Evolutionary conservation across 768 basidiomycete genomes (phyloP), one percentile per base, ranked within the genome.

Genomic region (Naganishia kalamii): DNA sequence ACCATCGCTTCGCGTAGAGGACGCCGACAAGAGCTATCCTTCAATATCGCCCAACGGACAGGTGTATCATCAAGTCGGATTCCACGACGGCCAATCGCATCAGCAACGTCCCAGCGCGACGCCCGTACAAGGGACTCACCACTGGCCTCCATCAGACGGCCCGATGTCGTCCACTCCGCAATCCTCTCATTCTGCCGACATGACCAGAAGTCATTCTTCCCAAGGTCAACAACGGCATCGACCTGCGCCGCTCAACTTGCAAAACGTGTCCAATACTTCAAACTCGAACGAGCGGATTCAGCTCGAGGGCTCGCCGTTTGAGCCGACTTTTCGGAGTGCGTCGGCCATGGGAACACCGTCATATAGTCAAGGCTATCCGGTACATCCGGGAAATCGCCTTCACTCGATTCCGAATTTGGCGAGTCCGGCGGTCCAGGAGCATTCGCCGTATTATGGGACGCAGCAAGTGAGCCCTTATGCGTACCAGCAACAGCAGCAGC

Each of bases 1-100:
- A 7, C 37, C 54, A 23, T 57, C 54, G n/a, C 54, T 57, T 57
- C 54, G 54, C 40, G 35, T 35, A 21, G 54, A 57, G 23, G 35
- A 57, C 35, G 27, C 54, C 13, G 35, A 25, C n/a, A 57, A 33
- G 6, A n/a, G 54, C 11, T 57, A 32, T 21, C 54, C 54, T 5
- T 57, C 35, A 27, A 57, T 57, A 57, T 57, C 54, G 23, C 54
- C 54, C 13, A 40, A 19, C 23, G 54, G 35, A 57, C 54, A 57
- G 32, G 10, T 57, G 27, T 41, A 57, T 33, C 54, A 57, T n/a
- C 35, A 40, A 25, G 37, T 57, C 54, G 35, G n/a, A 15, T 35
- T 57, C 27, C 19, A 23, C 8, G 54, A 57, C 13, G 54, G 37
- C 23, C 33, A 40, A 57, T n/a, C n/a, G n/a, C 13, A 27, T 35